Percentiles rank a stretch among this genome's conserved stretches.
These are phyloP conservation scores for Davidsoniella virescens DNA, from an alignment of 2,329 filamentous ascomycete genomes.

Conservation along the genomic window DNA sequence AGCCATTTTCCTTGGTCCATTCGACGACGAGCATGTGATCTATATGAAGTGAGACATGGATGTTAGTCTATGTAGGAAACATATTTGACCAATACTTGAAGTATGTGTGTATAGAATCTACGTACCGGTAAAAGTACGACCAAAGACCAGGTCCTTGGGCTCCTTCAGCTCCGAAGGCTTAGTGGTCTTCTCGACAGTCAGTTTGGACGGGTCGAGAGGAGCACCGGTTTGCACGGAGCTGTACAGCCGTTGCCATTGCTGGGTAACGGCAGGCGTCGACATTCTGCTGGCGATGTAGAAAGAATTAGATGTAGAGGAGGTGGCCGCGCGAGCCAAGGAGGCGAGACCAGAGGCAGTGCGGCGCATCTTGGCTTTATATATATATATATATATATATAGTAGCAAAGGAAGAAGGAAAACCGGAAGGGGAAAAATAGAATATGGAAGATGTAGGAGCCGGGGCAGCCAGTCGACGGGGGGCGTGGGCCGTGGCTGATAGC, in stretches of 20 bases:
- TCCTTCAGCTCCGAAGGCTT: slow-evolving; percentile 60
- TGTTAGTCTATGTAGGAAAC: background rate
- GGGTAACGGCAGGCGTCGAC: background rate
- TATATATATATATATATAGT: background rate
- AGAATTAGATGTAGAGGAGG: background rate
- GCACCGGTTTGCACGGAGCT: slow-evolving; percentile 34
- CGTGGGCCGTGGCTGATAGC: too few species aligned
- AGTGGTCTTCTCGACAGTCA: slow-evolving; percentile 57
- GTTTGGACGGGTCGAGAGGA: slow-evolving; percentile 57
- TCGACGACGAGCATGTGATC: slow-evolving; percentile 96
- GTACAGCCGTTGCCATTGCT: slow-evolving; percentile 8
- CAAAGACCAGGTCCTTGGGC: slow-evolving; percentile 75
- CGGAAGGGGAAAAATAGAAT: background rate
- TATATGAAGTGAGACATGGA: slow-evolving; percentile 21
- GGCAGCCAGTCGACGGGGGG: background rate
- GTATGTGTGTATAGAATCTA: background rate
- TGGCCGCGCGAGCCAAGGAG: slow-evolving; percentile 3
- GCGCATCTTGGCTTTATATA: slow-evolving; percentile 5
- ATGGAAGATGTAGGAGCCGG: background rate
- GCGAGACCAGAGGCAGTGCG: slow-evolving; percentile 8
- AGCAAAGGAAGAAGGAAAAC: background rate
- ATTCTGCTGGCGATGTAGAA: background rate
- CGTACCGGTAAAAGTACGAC: slow-evolving; percentile 73
- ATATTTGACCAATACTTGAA: background rate
- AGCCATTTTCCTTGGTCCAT: slow-evolving; percentile 76